Evolutionary conservation across 805 yeast species (phyloP), one percentile per base, ranked within the genome.

Genomic region (Lipomyces yamanashiensis): DNA sequence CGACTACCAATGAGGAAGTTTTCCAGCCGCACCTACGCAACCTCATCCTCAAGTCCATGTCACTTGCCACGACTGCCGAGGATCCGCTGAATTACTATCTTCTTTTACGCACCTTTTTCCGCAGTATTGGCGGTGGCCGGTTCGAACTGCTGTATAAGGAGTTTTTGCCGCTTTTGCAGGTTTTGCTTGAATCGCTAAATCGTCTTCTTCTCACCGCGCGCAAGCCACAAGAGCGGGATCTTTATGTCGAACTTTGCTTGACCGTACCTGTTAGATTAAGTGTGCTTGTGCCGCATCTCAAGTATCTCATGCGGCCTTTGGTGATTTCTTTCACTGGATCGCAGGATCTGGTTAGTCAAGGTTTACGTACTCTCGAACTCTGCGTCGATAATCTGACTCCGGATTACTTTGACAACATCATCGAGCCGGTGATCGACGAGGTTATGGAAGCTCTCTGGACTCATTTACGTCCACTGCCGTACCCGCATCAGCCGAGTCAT

Each of bases 311-410:
- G 86, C 84, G 90, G 62, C 99, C 99, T 0, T 80, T 95, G 55
- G 98, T 93, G 0, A 85, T 86, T 68, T 98, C 99, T 0, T 79
- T 95, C 66, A 89, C 89, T 72, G 96, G 97, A 0, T 83, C 91
- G 0, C 97, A 87, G 66, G 99, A 95, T 67, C 82, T 96, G 49
- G 95, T 95, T 1, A 86, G 92, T 54, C 99, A 95, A 75, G 99
- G 99, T 52, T 79, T 95, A 67, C 81, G 99, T 67, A 96, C 99
- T 0, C 83, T 95, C 62, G 99, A 95, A 73, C 81, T 95, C 7
- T 95, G 99, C 74, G 97, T 95, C 28, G 99, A 95, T 72, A 95
- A 96, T 72, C 77, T 95, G 65, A 96, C 98, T 0, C 96, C 98
- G 0, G 96, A 92, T 68, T 95, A 92, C 75, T 92, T 95, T 75